Base-by-base conservation (phyloP, 352 stramenopile genomes). In the Phytophthora pluvialis region DNA sequence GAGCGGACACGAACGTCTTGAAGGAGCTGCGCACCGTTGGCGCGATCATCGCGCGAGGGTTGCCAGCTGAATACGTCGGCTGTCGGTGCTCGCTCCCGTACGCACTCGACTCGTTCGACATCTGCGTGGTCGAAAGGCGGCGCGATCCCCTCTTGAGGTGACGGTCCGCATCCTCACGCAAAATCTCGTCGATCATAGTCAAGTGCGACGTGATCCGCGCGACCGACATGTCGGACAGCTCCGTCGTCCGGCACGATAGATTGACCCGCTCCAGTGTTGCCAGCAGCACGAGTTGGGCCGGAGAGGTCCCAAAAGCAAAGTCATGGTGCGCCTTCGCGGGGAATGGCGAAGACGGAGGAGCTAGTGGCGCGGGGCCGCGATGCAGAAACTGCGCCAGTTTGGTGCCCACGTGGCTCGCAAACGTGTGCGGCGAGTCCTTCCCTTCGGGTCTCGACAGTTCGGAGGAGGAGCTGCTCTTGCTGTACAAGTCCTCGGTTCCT, bases 161-260 rank as follows among this genome's bases (percentile, higher is more conserved):
- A 38, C 16, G 75, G 26, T 66, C 64, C 56, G 80, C 18, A 29
- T 89, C 80, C 29, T 86, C 70, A 16, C 67, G 67, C 26, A 85
- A 73, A 31, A 89, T 84, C 45, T 89, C 73, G 42, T 70, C 75
- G 18, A 89, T 81, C 10, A 77, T 83, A 5, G 63, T 61, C 21
- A 89, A 51, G 42, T 85, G 52, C 9, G 78, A 78, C 25, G 77
- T 73, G 50, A 89, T 75, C 32, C 71, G 73, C 8, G 78, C 64
- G 26, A 88, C 80, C 7, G 76, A 60, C 32, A 81, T 64, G 29
- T 89, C 80, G 2, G 48, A 78, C 7, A 89, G 60, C 40, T 89
- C 78, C n/a, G 72, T 64, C 25, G 67, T 50, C 33, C 76, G 67
- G 32, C 71, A 88, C 1, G 71, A 72, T 15, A 85, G 62, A 6